Conservation (phyloP, 352 stramenopile genomes). For the Nannochloropsis limnetica region DNA sequence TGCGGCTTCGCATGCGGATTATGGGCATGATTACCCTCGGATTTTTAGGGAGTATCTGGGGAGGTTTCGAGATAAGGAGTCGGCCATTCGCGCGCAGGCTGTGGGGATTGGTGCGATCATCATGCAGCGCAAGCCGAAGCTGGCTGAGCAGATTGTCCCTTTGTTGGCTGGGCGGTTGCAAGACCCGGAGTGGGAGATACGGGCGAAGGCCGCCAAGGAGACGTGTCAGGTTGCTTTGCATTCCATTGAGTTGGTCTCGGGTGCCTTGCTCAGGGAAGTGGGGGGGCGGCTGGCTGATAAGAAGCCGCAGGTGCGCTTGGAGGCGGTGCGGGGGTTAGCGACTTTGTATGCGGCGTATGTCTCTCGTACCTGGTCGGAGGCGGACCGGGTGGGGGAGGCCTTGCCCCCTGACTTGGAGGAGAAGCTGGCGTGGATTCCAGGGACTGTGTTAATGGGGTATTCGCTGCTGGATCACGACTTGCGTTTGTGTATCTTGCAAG, state of each 20-base stretch:
- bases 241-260: slow-evolving; percentile 41
- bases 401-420: slow-evolving; percentile 42
- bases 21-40: slow-evolving; percentile 44
- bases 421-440: slow-evolving; percentile 49
- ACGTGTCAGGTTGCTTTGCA: slow-evolving; percentile 39
- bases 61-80: slow-evolving; percentile 49
- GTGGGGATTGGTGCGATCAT: slow-evolving; percentile 38
- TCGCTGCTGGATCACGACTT: slow-evolving; percentile 40
- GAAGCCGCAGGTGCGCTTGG: slow-evolving; percentile 45
- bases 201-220: slow-evolving; percentile 37
- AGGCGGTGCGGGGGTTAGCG: slow-evolving; percentile 38
- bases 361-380: slow-evolving; percentile 33
- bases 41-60: slow-evolving; percentile 52
- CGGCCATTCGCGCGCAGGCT: slow-evolving; percentile 25
- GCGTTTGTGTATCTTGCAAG: slow-evolving; percentile 36
- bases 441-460: slow-evolving; percentile 41
- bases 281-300: slow-evolving; percentile 46
- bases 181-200: slow-evolving; percentile 45
- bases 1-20: slow-evolving; percentile 46
- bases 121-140: slow-evolving; percentile 41
- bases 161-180: slow-evolving; percentile 39
- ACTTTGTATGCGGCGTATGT: slow-evolving; percentile 38
- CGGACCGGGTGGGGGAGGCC: neutral
- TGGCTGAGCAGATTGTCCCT: slow-evolving; percentile 37
- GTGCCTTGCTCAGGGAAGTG: slow-evolving; percentile 41